Conservation (phyloP, 2,329 filamentous ascomycete species). For the Aspergillus brasiliensis region DNA sequence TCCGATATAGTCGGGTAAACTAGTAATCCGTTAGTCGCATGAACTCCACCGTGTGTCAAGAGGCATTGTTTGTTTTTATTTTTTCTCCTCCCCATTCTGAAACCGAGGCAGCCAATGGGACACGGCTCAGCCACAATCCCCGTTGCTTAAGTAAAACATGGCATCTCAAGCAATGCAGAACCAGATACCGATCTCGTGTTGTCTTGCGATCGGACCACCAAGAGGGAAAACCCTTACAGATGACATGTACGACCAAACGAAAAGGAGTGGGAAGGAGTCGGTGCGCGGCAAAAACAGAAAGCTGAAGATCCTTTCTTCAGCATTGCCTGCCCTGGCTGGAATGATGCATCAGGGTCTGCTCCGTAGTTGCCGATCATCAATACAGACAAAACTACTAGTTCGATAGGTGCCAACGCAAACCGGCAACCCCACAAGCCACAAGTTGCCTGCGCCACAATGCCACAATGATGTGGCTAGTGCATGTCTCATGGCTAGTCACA, state of each 20-base stretch:
- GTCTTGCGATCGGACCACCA: constrained; percentile 12
- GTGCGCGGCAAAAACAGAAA: not conserved
- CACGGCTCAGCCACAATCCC: constrained; percentile 12
- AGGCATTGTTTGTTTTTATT: not conserved
- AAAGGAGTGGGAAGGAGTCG: not conserved
- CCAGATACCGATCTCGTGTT: constrained; percentile 19
- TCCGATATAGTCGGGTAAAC: not conserved
- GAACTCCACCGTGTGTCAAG: not conserved
- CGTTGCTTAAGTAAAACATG: not conserved
- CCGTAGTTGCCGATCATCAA: not conserved
- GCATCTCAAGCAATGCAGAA: not conserved
- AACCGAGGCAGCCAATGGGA: constrained; percentile 10
- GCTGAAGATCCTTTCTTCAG: constrained; percentile 1
- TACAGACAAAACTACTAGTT: not conserved
- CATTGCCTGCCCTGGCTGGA: not conserved
- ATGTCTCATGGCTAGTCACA: constrained; percentile 2
- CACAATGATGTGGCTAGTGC: constrained; percentile 9
- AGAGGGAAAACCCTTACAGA: constrained; percentile 16
- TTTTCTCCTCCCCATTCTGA: not conserved
- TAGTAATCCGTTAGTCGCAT: not conserved
- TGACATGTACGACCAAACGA: constrained; percentile 16
- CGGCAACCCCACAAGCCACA: constrained; percentile 9
- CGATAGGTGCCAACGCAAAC: not conserved
- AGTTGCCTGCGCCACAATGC: not conserved
- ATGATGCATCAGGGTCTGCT: not conserved